phyloP scores from a whole-genome alignment of 1,284 basidiomycete genomes.

The Schizophyllum amplum region DNA sequence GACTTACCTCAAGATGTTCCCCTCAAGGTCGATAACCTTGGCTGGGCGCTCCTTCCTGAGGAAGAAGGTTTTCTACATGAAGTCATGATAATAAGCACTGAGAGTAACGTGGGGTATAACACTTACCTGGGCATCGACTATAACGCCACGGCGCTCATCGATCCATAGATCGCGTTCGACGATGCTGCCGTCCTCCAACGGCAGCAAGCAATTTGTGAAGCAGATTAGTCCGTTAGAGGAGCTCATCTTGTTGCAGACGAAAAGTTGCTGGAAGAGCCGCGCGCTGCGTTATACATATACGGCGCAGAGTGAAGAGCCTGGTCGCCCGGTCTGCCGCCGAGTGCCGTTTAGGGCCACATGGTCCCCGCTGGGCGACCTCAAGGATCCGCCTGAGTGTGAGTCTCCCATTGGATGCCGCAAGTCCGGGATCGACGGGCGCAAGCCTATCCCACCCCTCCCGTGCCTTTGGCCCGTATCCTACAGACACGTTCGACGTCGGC shows the following conservation, averaged over 20 bases:
- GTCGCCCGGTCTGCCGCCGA: neutral
- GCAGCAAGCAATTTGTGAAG: slow-evolving; percentile 78
- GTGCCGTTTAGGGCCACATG: neutral
- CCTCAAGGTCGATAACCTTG: slow-evolving; percentile 55
- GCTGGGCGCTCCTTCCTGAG: slow-evolving; percentile 51
- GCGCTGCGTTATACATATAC: neutral
- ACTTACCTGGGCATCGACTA: slow-evolving; percentile 65
- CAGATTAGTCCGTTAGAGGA: slow-evolving; percentile 61
- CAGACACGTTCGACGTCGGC: no score
- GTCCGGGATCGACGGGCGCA: neutral
- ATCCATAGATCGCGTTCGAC: slow-evolving; percentile 70
- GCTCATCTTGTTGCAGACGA: neutral
- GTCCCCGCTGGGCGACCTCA: neutral
- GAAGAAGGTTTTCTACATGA: slow-evolving; percentile 62
- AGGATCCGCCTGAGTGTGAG: neutral
- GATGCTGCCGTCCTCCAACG: slow-evolving; percentile 67
- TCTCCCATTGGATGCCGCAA: neutral
- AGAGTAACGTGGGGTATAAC: no score
- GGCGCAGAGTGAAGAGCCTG: neutral
- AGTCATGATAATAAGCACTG: neutral
- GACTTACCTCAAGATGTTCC: slow-evolving; percentile 63
- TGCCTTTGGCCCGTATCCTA: no score
- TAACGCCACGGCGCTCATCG: slow-evolving; percentile 57
- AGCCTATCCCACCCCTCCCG: no score
- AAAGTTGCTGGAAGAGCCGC: neutral